Evolutionary conservation across 768 basidiomycete genomes (phyloP).

Genomic region (Suillus tomentosus): DNA sequence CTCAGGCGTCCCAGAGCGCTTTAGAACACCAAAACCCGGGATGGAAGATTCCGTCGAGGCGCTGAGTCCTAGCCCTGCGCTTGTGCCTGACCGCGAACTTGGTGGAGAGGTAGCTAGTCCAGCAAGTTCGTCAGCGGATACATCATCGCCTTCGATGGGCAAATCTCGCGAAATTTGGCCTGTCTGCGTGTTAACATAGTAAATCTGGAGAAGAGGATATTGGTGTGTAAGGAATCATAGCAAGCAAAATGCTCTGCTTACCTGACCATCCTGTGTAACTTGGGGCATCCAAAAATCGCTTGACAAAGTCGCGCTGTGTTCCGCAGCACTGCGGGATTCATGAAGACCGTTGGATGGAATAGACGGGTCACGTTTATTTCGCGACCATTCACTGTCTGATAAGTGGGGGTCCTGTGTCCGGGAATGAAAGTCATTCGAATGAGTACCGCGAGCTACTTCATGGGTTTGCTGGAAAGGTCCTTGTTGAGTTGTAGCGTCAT

Average conservation of each 20-base stretch:
- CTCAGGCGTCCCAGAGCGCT: constrained; percentile 65
- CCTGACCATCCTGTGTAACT: constrained; percentile 82
- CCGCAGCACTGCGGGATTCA: constrained; percentile 31
- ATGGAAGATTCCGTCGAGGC: constrained; percentile 37
- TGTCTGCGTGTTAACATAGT: constrained; percentile 90
- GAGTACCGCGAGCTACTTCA: constrained; percentile 19
- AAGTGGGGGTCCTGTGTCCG: constrained; percentile 28
- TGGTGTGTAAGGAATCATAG: not conserved
- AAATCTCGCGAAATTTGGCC: constrained; percentile 82
- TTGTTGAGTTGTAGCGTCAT: constrained; percentile 20
- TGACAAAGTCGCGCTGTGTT: constrained; percentile 39
- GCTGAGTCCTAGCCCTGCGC: constrained; percentile 51
- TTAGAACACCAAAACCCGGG: constrained; percentile 63
- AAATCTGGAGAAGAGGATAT: constrained; percentile 61
- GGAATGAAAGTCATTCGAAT: constrained; percentile 16
- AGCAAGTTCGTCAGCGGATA: constrained; percentile 63
- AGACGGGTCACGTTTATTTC: constrained; percentile 17
- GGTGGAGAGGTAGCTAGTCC: constrained; percentile 55
- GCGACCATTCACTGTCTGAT: constrained; percentile 51
- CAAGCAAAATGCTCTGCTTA: constrained; percentile 38
- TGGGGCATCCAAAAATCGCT: constrained; percentile 93
- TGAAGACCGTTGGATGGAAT: constrained; percentile 42
- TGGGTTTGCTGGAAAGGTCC: constrained; percentile 16
- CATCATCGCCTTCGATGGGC: constrained; percentile 72
- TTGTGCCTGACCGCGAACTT: constrained; percentile 56